A percentile compares a stretch with the other conserved stretches of the same genome.
Evolutionary conservation across 441 rosid species (phyloP).

Genomic region (Viola pubescens): DNA sequence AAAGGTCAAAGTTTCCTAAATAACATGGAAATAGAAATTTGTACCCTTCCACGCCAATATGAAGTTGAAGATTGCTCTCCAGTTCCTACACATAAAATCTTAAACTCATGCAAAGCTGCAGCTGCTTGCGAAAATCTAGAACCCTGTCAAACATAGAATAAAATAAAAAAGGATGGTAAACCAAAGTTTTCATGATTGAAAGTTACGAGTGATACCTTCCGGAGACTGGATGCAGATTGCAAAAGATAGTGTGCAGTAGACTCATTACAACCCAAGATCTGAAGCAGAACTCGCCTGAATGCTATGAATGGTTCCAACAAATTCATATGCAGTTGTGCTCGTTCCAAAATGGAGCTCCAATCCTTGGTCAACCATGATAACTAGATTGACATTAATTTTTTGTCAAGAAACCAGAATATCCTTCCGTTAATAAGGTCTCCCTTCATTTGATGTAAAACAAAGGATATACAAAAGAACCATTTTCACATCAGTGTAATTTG

Average conservation of each 20-base stretch:
- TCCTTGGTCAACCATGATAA: conserved; percentile 66
- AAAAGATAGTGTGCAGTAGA: conserved; percentile 67
- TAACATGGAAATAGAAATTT: conserved; percentile 1
- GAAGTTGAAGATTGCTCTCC: conserved; percentile 40
- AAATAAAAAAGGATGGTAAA: conserved; percentile 13
- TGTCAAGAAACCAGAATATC: conserved; percentile 12
- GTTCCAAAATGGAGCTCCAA: conserved; percentile 67
- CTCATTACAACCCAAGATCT: conserved; percentile 63
- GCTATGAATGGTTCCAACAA: conserved; percentile 91
- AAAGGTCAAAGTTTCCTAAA: background rate
- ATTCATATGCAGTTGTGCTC: conserved; percentile 83
- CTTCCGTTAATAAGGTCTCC: too few relatives aligned
- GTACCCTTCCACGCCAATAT: conserved; percentile 93
- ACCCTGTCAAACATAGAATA: conserved; percentile 46
- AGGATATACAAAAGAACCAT: too few relatives aligned
- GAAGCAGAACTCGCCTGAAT: conserved; percentile 82
- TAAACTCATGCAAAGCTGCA: conserved; percentile 83
- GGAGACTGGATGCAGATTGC: conserved; percentile 87
- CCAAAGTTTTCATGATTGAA: conserved; percentile 2
- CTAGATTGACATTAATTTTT: conserved; percentile 35
- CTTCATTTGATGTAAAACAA: too few relatives aligned
- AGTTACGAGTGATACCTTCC: conserved; percentile 53
- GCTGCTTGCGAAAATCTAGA: conserved; percentile 86
- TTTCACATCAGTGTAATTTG: too few relatives aligned
- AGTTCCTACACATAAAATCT: conserved; percentile 46